These are phyloP conservation scores for Talinum fruticosum DNA, from an alignment of 148 eudicot species.

Conservation along the genomic window DNA sequence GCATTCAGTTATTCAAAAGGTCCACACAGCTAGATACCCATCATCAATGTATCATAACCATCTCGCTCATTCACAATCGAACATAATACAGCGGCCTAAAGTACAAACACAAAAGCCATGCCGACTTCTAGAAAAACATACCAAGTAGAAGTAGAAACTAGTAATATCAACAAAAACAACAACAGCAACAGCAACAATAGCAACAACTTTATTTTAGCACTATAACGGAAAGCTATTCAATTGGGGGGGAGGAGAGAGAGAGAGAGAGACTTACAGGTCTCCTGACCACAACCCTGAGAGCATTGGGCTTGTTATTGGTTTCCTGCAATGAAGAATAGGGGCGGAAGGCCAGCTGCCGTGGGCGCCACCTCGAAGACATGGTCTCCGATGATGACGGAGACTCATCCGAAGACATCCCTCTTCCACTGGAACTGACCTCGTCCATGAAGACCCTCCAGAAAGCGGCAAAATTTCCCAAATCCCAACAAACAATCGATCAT, in stretches of 20 bases:
- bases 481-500: neutral
- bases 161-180: neutral
- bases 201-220: neutral
- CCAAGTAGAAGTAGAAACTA: neutral
- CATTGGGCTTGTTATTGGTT: constrained; percentile 33
- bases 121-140: neutral
- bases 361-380: constrained; percentile 38
- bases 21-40: constrained; percentile 5
- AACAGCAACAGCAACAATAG: no score
- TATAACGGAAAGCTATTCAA: neutral
- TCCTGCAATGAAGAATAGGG: constrained; percentile 42
- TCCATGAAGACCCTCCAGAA: constrained; percentile 31
- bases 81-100: neutral
- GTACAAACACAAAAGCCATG: neutral
- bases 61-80: neutral
- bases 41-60: neutral
- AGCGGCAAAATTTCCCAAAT: neutral
- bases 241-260: neutral
- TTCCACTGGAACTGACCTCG: constrained; percentile 27
- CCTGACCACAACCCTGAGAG: constrained; percentile 46
- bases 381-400: constrained; percentile 25
- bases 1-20: neutral
- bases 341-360: constrained; percentile 45
- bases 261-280: constrained; percentile 47
- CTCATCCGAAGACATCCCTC: constrained; percentile 23